Conservation (phyloP, 2,329 filamentous ascomycete genomes). For the Xylariaceae sp. region DNA sequence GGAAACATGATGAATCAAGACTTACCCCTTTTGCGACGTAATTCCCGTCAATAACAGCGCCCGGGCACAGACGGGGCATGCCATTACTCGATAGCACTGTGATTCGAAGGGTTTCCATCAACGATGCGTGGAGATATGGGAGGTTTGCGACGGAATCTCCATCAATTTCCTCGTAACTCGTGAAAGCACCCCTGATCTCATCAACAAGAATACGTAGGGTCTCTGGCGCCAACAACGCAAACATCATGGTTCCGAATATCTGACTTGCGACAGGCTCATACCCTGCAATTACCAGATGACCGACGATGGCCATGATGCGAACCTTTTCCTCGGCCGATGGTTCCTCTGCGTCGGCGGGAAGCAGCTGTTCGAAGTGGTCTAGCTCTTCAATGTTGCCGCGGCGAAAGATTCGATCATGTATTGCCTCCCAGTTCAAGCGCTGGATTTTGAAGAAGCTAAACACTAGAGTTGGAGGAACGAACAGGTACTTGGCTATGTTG, state of each 20-base stretch:
- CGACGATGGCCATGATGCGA: constrained; percentile 11
- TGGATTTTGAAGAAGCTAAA: constrained; percentile 4
- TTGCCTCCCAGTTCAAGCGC: constrained; percentile 6
- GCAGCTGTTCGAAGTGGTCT: constrained; percentile 21
- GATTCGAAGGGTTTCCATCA: constrained; percentile 35
- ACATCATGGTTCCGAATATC: constrained; percentile 13
- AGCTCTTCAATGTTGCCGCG: constrained; percentile 11
- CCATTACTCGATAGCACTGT: constrained; percentile 28
- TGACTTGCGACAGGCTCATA: constrained; percentile 15
- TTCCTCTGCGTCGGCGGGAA: constrained; percentile 7
- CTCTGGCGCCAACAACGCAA: constrained; percentile 26
- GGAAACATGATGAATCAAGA: background rate
- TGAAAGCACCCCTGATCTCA: constrained; percentile 34
- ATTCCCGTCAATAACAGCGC: constrained; percentile 21
- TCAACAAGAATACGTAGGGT: constrained; percentile 22
- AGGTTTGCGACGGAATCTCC: constrained; percentile 22
- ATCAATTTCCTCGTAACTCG: constrained; percentile 30
- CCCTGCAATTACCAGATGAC: constrained; percentile 20
- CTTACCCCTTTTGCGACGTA: constrained; percentile 25
- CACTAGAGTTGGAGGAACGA: constrained; percentile 11
- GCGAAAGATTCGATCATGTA: constrained; percentile 15
- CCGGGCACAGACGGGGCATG: constrained; percentile 21
- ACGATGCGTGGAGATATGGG: constrained; percentile 33
- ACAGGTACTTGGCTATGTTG: constrained; percentile 13
- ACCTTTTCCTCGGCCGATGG: constrained; percentile 6